Conservation (phyloP, 805 yeast species). For the Myxozyma neglecta region DNA sequence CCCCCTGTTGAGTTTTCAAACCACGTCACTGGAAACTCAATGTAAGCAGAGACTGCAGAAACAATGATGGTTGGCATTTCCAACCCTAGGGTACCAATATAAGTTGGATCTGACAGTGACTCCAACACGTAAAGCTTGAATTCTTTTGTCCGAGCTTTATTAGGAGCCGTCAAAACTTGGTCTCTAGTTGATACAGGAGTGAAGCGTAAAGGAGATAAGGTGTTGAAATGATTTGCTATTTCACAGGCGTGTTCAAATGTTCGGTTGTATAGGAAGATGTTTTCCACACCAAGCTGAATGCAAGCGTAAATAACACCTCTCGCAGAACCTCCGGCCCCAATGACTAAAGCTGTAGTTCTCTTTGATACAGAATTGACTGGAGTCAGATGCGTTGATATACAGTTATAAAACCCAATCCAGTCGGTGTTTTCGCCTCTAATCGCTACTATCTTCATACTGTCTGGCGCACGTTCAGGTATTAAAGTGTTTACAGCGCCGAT, state of each 20-base stretch:
- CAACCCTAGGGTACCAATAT: background rate
- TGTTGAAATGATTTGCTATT: conserved; percentile 61
- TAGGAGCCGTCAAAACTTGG: background rate
- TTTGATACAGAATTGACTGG: conserved; percentile 33
- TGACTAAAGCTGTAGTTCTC: conserved; percentile 62
- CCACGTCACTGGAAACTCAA: conserved; percentile 12
- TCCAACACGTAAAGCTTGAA: conserved; percentile 58
- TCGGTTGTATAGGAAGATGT: conserved; percentile 77
- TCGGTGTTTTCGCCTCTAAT: conserved; percentile 84
- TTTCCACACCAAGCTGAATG: conserved; percentile 70
- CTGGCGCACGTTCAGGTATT: conserved; percentile 44
- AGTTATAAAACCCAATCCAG: conserved; percentile 80
- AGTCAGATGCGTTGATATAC: conserved; percentile 53
- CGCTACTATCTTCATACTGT: background rate
- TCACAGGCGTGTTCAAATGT: conserved; percentile 63
- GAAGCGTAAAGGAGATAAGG: conserved; percentile 10
- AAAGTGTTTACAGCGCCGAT: conserved; percentile 96
- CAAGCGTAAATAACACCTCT: conserved; percentile 93
- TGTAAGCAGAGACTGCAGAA: conserved; percentile 9
- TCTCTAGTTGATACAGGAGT: background rate
- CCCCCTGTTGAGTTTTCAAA: conserved; percentile 13
- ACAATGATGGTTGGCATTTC: conserved; percentile 20
- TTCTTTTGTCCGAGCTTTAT: conserved; percentile 30
- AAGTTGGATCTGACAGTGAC: background rate
- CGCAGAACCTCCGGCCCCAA: conserved; percentile 97